Evolutionary conservation across 306 rosid species (phyloP).

Genomic region (Medicago arabica): DNA sequence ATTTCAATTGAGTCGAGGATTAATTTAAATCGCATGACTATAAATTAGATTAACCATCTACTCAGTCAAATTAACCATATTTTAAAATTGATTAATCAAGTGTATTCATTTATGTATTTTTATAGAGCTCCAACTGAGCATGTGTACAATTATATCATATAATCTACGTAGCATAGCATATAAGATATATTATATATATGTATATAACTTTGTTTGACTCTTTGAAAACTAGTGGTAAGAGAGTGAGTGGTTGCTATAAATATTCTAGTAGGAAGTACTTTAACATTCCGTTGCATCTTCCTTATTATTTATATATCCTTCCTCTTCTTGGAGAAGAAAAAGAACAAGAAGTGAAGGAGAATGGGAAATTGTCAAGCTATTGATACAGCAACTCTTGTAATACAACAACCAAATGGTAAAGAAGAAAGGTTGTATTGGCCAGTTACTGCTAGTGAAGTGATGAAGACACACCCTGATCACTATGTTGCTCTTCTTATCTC

Average conservation of each 20-base stretch:
- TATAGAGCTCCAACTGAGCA: not conserved
- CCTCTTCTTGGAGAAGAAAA: conserved; percentile 17
- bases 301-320: not conserved
- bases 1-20: too few relatives aligned
- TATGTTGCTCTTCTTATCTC: conserved; percentile 97
- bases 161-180: not conserved
- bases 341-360: conserved; percentile 27
- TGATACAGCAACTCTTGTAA: conserved; percentile 88
- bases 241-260: conserved; percentile 41
- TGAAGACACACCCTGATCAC: conserved; percentile 92
- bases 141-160: conserved; percentile 1
- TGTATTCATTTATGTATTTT: too few relatives aligned
- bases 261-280: conserved; percentile 10
- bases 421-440: conserved; percentile 76
- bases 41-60: too few relatives aligned
- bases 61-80: too few relatives aligned
- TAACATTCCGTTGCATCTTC: conserved; percentile 38
- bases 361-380: conserved; percentile 99
- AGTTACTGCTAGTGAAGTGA: conserved; percentile 78
- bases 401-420: conserved; percentile 91
- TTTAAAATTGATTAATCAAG: too few relatives aligned
- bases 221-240: conserved; percentile 24
- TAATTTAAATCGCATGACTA: too few relatives aligned
- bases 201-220: conserved; percentile 29
- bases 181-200: not conserved